Conservation (phyloP, 2,329 filamentous ascomycete genomes). For the Pestalotiopsis sp. region DNA sequence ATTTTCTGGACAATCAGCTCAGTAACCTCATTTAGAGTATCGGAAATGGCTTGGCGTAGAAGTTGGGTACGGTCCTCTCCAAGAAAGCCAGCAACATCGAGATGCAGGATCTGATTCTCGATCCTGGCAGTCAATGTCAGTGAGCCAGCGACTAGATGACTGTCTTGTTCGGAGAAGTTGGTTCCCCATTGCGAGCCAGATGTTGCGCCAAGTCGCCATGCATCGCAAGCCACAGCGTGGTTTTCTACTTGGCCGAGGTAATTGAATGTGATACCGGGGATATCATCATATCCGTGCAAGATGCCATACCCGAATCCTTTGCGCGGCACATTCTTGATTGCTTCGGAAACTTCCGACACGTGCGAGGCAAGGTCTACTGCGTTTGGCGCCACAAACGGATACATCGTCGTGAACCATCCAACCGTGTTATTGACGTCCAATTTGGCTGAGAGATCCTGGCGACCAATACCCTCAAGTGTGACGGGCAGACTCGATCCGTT, state of each 20-base stretch:
- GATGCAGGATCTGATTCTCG: background rate
- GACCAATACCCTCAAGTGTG: background rate
- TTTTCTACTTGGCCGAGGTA: background rate
- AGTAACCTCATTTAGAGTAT: background rate
- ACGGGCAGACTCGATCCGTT: background rate
- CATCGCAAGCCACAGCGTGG: background rate
- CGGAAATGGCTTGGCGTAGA: background rate
- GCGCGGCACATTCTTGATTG: background rate
- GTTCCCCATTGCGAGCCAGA: background rate
- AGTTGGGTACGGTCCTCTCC: background rate
- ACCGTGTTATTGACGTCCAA: background rate
- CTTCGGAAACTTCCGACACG: background rate
- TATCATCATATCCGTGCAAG: background rate
- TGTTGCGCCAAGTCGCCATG: background rate
- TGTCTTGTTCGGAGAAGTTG: background rate
- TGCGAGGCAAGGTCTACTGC: background rate
- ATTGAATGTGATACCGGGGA: background rate
- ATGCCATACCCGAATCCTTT: background rate
- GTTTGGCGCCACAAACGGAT: background rate
- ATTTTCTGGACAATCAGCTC: background rate
- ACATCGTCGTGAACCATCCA: conserved; percentile 5
- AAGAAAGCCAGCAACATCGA: background rate
- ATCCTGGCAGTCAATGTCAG: background rate
- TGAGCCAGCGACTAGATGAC: background rate
- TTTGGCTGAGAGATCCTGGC: background rate